Conservation (phyloP, 2,329 filamentous ascomycete species). For the Epichloe uncinata region DNA sequence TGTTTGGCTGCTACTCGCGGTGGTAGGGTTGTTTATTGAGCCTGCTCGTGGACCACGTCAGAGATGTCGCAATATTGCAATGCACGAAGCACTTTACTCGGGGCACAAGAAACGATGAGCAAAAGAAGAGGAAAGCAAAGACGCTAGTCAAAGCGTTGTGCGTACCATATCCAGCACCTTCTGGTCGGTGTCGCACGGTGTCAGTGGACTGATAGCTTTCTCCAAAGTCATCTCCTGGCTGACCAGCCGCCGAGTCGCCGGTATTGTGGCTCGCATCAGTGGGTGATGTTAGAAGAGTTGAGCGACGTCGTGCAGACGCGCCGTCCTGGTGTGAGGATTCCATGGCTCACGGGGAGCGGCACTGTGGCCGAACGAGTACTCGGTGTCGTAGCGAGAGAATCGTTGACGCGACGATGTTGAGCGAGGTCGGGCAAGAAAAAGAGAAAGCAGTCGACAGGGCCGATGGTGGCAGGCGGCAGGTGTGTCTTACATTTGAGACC, state of each 20-base stretch:
- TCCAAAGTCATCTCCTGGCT: conserved; percentile 30
- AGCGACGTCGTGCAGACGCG: conserved; percentile 23
- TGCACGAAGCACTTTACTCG: not conserved
- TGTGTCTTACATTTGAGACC: too few species aligned
- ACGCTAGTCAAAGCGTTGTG: not conserved
- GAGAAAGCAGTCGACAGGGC: too few species aligned
- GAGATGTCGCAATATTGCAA: not conserved
- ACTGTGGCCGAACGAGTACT: conserved; percentile 4
- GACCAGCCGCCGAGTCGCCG: conserved; percentile 20
- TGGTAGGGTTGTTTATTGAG: conserved; percentile 8
- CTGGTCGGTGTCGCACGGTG: conserved; percentile 44
- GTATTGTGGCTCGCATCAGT: conserved; percentile 34
- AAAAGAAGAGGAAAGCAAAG: not conserved
- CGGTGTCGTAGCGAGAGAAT: too few species aligned
- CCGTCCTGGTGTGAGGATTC: conserved; percentile 25
- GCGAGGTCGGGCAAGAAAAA: too few species aligned
- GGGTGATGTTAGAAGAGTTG: conserved; percentile 29
- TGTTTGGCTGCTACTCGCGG: conserved; percentile 17
- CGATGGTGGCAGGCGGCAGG: too few species aligned
- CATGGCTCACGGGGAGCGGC: conserved; percentile 22
- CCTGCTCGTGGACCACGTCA: conserved; percentile 3
- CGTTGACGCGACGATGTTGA: too few species aligned
- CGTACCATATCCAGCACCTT: conserved; percentile 40
- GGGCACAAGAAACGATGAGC: not conserved
- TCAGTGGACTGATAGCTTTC: conserved; percentile 47